phyloP scores from a whole-genome alignment of 768 basidiomycete genomes.

The Neoboletus magnificus region DNA sequence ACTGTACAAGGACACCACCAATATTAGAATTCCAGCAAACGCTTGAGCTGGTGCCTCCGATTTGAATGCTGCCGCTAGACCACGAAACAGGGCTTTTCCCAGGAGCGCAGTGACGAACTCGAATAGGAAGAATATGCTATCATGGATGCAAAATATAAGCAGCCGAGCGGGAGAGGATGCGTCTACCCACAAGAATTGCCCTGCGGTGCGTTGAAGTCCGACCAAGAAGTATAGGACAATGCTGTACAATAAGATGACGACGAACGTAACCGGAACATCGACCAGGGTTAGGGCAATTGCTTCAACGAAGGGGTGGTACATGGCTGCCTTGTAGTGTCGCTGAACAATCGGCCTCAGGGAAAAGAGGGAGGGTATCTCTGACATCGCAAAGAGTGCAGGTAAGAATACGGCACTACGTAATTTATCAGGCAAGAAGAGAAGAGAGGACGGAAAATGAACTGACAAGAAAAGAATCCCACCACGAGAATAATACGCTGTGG shows the following conservation, averaged over 20 bases:
- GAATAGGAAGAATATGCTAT: constrained; percentile 57
- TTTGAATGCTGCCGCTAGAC: constrained; percentile 56
- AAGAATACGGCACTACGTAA: constrained; percentile 51
- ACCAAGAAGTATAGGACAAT: constrained; percentile 60
- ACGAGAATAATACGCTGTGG: constrained; percentile 45
- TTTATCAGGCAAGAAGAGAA: not conserved
- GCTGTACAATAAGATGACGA: constrained; percentile 33
- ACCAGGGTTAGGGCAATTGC: constrained; percentile 45
- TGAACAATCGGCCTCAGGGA: constrained; percentile 43
- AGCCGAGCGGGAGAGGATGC: constrained; percentile 2
- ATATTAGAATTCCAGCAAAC: constrained; percentile 48
- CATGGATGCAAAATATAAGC: not conserved
- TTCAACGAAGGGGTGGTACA: constrained; percentile 52
- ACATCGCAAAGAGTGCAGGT: constrained; percentile 54
- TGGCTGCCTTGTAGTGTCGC: constrained; percentile 42
- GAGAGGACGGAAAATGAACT: constrained; percentile 14
- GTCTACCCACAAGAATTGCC: constrained; percentile 62
- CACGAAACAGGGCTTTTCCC: constrained; percentile 77
- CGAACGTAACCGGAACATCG: constrained; percentile 43
- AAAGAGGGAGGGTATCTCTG: constrained; percentile 53
- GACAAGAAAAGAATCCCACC: constrained; percentile 85
- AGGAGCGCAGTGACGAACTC: constrained; percentile 55
- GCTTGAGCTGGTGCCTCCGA: constrained; percentile 62
- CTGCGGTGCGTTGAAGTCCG: constrained; percentile 49
- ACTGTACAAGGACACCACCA: constrained; percentile 53